These are phyloP conservation scores for Trametes sp. DNA, from an alignment of 1,284 basidiomycete genomes.

Conservation along the genomic window DNA sequence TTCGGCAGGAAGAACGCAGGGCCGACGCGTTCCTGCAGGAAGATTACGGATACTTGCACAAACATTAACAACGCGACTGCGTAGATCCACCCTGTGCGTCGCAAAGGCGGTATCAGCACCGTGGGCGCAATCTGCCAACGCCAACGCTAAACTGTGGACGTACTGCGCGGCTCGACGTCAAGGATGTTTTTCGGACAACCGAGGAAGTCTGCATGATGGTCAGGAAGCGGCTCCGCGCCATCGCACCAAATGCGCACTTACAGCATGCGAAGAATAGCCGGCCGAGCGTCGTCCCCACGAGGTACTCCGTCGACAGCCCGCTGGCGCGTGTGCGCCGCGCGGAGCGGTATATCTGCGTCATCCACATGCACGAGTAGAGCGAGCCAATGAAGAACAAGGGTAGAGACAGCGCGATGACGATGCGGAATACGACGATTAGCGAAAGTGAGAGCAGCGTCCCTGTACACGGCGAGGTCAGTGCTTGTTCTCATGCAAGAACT, in stretches of 20 bases:
- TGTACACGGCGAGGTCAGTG: conserved; percentile 37
- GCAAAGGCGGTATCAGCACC: neutral
- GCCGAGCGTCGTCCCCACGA: conserved; percentile 81
- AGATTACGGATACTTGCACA: conserved; percentile 69
- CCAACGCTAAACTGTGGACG: neutral
- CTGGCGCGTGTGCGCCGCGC: conserved; percentile 73
- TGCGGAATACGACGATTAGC: conserved; percentile 73
- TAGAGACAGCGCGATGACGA: conserved; percentile 76
- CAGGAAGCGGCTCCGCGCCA: neutral
- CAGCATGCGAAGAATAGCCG: conserved; percentile 79
- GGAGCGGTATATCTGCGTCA: conserved; percentile 85
- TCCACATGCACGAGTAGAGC: conserved; percentile 82
- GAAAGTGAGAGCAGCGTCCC: conserved; percentile 74
- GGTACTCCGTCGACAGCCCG: conserved; percentile 72
- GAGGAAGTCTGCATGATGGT: conserved; percentile 68
- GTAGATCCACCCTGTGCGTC: conserved; percentile 68
- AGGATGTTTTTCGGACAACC: conserved; percentile 86
- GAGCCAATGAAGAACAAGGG: conserved; percentile 67
- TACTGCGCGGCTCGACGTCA: conserved; percentile 59
- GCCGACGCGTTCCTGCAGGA: conserved; percentile 81
- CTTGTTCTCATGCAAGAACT: neutral
- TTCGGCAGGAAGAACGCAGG: conserved; percentile 84
- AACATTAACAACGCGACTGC: conserved; percentile 67
- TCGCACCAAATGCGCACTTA: conserved; percentile 49
- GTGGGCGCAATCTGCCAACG: neutral